Percentiles rank a stretch among this genome's conserved stretches.
Conservation (phyloP, 2,329 filamentous ascomycete genomes). For the Aspergillus fumigatiaffinis region DNA sequence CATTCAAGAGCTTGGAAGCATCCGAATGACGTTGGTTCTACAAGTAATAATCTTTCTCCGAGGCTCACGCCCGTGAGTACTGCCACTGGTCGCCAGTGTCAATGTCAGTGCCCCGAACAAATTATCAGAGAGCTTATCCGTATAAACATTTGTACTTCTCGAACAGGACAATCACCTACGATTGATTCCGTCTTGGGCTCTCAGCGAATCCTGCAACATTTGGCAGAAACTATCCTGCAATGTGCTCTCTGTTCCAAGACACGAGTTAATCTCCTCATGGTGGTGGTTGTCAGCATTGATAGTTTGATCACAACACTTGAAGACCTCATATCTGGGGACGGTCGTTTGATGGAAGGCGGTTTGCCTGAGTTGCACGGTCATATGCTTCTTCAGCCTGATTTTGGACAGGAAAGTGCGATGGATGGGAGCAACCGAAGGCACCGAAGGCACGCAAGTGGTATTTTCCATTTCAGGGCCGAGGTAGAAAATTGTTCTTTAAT, state of each 20-base stretch:
- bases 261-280: constrained; percentile 25
- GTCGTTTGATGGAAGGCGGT: constrained; percentile 9
- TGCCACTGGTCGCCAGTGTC: constrained; percentile 1
- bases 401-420: constrained; percentile 1
- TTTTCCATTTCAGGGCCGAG: constrained; percentile 15
- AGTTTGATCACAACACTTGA: constrained; percentile 25
- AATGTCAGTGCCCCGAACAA: constrained; percentile 24
- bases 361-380: constrained; percentile 10
- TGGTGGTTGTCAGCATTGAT: constrained; percentile 29
- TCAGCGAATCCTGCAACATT: constrained; percentile 25
- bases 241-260: constrained; percentile 24
- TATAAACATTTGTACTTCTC: constrained; percentile 14
- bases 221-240: constrained; percentile 27
- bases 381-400: constrained; percentile 2
- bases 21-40: constrained; percentile 1
- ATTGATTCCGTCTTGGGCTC: constrained; percentile 26
- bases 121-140: constrained; percentile 21
- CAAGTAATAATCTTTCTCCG: constrained; percentile 1
- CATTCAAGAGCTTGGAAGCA: constrained; percentile 3
- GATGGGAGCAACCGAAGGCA: constrained; percentile 2
- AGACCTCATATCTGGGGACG: constrained; percentile 13
- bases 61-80: not conserved
- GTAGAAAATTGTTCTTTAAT: constrained; percentile 24
- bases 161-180: constrained; percentile 12
- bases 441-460: constrained; percentile 5